Percentiles rank a stretch among this genome's conserved stretches.
phyloP scores from a whole-genome alignment of 148 eudicot genomes.

The Nyssa sinensis region DNA sequence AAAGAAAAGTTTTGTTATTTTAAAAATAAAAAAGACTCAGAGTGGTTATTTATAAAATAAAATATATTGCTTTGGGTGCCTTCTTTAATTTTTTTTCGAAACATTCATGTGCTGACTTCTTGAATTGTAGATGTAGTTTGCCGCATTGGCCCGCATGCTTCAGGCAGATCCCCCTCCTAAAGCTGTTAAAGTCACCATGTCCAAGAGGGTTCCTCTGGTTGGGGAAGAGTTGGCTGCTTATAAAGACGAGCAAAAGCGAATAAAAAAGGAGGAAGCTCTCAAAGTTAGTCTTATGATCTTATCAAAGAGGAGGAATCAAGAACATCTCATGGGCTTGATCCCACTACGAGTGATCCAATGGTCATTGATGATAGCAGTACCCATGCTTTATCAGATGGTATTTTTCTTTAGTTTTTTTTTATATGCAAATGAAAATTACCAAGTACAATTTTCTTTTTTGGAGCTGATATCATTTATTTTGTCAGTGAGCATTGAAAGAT shows the following conservation, averaged over 20 bases:
- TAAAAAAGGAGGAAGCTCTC: conserved; percentile 81
- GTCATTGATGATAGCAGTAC: conserved; percentile 54
- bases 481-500: no score
- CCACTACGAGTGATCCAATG: conserved; percentile 68
- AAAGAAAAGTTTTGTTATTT: no score
- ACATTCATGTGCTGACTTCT: neutral
- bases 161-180: conserved; percentile 99
- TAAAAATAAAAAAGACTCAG: no score
- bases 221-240: conserved; percentile 96
- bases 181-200: conserved; percentile 91
- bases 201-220: conserved; percentile 86
- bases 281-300: conserved; percentile 70
- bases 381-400: conserved; percentile 66
- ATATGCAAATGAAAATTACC: neutral
- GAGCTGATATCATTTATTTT: no score
- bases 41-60: no score
- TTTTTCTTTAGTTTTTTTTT: conserved; percentile 11
- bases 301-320: conserved; percentile 82
- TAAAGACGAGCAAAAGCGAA: conserved; percentile 88
- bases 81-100: neutral
- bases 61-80: neutral
- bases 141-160: conserved; percentile 87
- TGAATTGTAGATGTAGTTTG: conserved; percentile 53
- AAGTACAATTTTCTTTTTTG: neutral
- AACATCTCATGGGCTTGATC: conserved; percentile 47